phyloP scores from a whole-genome alignment of 2,329 filamentous ascomycete genomes.

The Aspergillus udagawae region DNA sequence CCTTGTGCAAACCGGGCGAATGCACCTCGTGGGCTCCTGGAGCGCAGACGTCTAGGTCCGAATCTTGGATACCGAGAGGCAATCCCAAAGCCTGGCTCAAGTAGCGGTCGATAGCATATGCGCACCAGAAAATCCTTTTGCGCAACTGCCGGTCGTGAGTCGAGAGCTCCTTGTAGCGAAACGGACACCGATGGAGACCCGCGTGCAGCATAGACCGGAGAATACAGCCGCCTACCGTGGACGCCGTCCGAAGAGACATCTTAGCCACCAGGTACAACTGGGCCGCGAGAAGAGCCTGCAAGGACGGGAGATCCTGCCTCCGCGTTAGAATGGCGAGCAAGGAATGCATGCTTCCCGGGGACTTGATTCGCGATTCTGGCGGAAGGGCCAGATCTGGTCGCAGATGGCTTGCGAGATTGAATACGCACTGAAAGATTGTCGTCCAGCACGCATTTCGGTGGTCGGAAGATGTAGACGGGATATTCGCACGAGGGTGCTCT shows the following conservation, averaged over 20 bases:
- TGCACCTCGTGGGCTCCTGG: constrained; percentile 41
- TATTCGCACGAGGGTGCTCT: background rate
- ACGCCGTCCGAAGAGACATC: constrained; percentile 49
- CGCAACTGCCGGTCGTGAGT: constrained; percentile 38
- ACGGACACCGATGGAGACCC: constrained; percentile 51
- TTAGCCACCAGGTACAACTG: constrained; percentile 48
- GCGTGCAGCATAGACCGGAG: constrained; percentile 47
- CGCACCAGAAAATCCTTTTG: constrained; percentile 42
- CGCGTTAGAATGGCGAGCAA: constrained; percentile 36
- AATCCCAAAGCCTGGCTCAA: constrained; percentile 38
- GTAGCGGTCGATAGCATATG: constrained; percentile 41
- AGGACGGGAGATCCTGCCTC: constrained; percentile 43
- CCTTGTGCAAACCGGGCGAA: constrained; percentile 20
- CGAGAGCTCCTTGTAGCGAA: constrained; percentile 47
- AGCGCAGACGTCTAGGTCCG: constrained; percentile 45
- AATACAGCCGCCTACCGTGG: constrained; percentile 46
- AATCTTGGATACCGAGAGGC: constrained; percentile 40
- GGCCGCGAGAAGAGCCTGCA: constrained; percentile 48
- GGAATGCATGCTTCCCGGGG: constrained; percentile 35
- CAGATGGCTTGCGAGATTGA: constrained; percentile 44
- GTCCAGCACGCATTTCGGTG: constrained; percentile 29
- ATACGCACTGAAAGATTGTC: constrained; percentile 49
- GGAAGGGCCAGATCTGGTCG: constrained; percentile 31
- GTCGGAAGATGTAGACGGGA: constrained; percentile 4
- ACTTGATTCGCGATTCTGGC: constrained; percentile 34